Conservation (phyloP, 2,329 filamentous ascomycete genomes). For the Botryosphaeria dothidea region DNA sequence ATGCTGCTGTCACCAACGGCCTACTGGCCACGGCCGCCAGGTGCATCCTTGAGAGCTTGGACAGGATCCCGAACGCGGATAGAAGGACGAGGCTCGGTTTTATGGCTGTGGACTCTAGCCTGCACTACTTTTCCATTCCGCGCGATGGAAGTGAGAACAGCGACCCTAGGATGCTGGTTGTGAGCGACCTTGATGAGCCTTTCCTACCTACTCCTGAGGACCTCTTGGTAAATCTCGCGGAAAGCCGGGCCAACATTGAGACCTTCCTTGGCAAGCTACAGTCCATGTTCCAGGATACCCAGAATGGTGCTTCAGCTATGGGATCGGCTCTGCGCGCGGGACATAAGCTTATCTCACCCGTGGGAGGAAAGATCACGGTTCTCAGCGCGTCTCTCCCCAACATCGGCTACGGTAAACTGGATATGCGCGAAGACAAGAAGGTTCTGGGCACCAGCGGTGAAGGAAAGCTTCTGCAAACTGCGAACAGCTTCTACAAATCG, state of each 20-base stretch:
- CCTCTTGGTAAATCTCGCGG: slow-evolving; percentile 82
- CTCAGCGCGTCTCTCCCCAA: slow-evolving; percentile 89
- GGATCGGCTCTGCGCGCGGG: slow-evolving; percentile 89
- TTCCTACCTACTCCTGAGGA: slow-evolving; percentile 94
- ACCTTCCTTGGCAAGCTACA: slow-evolving; percentile 88
- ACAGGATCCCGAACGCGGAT: slow-evolving; percentile 97
- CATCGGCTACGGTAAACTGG: slow-evolving; percentile 82
- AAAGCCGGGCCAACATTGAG: slow-evolving; percentile 89
- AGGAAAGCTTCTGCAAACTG: slow-evolving; percentile 81
- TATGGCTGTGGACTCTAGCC: slow-evolving; percentile 88
- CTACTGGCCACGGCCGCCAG: slow-evolving; percentile 88
- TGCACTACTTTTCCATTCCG: slow-evolving; percentile 95
- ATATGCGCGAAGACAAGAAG: slow-evolving; percentile 96
- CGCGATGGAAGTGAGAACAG: slow-evolving; percentile 82
- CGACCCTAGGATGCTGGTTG: slow-evolving; percentile 88
- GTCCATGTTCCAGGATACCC: slow-evolving; percentile 94
- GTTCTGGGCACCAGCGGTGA: slow-evolving; percentile 92
- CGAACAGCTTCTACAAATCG: slow-evolving; percentile 97
- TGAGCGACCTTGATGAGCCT: slow-evolving; percentile 93
- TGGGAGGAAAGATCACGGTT: slow-evolving; percentile 93
- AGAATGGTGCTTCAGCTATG: slow-evolving; percentile 89
- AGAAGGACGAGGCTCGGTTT: slow-evolving; percentile 90
- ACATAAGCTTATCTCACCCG: slow-evolving; percentile 91
- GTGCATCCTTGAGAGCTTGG: slow-evolving; percentile 91
- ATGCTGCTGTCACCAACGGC: slow-evolving; percentile 83